These are phyloP conservation scores for Didymella arachidicola DNA, from an alignment of 2,329 filamentous ascomycete genomes.

Conservation along the genomic window DNA sequence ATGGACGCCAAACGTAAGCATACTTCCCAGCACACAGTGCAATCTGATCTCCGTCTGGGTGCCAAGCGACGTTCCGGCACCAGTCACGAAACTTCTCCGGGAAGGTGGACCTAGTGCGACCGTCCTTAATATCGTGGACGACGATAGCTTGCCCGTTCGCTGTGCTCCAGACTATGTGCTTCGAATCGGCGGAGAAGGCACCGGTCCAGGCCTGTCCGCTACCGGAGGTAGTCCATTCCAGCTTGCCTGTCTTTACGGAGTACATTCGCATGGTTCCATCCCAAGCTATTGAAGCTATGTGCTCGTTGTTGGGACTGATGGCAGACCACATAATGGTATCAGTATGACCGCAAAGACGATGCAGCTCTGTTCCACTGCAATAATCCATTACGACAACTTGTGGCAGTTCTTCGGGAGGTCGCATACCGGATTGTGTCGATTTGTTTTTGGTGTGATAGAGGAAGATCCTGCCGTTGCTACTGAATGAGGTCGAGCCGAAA, in stretches of 20 bases:
- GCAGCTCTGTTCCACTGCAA: constrained; percentile 21
- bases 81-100: constrained; percentile 22
- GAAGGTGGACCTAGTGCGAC: constrained; percentile 25
- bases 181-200: constrained; percentile 38
- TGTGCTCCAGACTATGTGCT: constrained; percentile 36
- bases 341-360: constrained; percentile 36
- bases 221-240: constrained; percentile 31
- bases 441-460: constrained; percentile 27
- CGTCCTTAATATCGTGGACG: constrained; percentile 30
- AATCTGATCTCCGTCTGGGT: constrained; percentile 33
- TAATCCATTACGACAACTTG: constrained; percentile 34
- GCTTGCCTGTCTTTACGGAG: constrained; percentile 25
- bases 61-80: constrained; percentile 37
- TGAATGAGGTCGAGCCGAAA: constrained; percentile 30
- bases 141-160: constrained; percentile 24
- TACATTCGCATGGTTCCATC: constrained; percentile 43
- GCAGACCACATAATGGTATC: constrained; percentile 39
- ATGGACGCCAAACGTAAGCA: constrained; percentile 36
- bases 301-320: constrained; percentile 33
- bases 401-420: constrained; percentile 19
- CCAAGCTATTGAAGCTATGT: constrained; percentile 39
- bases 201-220: constrained; percentile 34
- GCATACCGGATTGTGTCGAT: constrained; percentile 23
- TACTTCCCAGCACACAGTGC: constrained; percentile 30
- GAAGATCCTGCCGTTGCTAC: constrained; percentile 29